Base-by-base conservation (phyloP, 2,329 filamentous ascomycete species). In the Diplodia intermedia region DNA sequence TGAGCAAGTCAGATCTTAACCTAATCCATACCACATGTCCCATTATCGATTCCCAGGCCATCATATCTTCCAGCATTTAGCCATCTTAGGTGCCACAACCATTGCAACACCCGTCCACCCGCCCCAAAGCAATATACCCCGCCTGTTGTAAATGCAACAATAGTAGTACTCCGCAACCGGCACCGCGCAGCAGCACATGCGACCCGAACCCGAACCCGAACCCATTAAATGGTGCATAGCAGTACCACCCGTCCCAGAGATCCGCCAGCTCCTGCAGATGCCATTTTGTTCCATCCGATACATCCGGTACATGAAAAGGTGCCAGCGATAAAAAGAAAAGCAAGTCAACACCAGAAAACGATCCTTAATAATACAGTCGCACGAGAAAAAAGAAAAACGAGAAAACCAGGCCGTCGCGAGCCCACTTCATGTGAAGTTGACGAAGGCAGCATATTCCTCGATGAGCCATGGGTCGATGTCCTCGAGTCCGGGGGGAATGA, bases 401-500 rank as follows among this genome's bases (percentile, higher is more conserved):
- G 20, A 12, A 29, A 38, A 50, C 7, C 14, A 47, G 18, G n/a
- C 12, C 12, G n/a, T n/a, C 8, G 4, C 14, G 9, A 14, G 11
- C 12, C 18, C 5, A 9, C 11, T 29, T 60, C 15, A 67, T 20
- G 55, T 52, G 23, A 82, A 73, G 67, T 81, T 78, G 26, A 81
- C 74, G n/a, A 77, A 75, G 63, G 78, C 75, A 12, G 79, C 80
- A 62, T 79, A 80, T 69, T 81, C 78, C 36, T 73, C 68, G 18
- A 78, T 73, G 6, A 82, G 69, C 78, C 79, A 82, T 1, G 75
- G 73, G 53, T 80, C 76, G 1, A 81, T 70, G 56, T 75, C 78
- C 56, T 77, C 73, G 68, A 73, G 77, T 15, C 65, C 72, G 1
- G 76, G 73, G 0, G 72, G 73, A 11, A 68, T 20, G 8, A n/a